Base-by-base conservation (phyloP, 2,329 filamentous ascomycete species). In the Penicillium palitans region DNA sequence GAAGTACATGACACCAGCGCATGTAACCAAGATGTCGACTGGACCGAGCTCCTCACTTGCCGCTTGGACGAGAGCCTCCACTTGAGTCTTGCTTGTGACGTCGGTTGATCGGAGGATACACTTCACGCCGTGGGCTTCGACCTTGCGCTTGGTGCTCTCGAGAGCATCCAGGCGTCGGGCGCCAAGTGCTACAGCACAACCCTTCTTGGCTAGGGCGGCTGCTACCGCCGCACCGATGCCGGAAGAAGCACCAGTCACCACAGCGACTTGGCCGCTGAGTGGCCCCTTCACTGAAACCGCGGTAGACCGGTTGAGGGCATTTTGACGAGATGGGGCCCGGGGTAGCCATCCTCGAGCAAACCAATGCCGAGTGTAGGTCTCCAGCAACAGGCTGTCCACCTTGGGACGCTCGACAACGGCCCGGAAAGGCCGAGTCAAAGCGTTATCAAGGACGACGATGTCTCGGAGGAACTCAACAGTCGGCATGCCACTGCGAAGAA, bases 1-100 rank as follows among this genome's bases (percentile, higher is more conserved):
- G 76, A 87, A 93, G 78, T 93, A 93, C 90, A 93, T 93, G 70
- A 93, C 90, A 37, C 90, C 90, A 0, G 90, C 90, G 68, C 89
- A 91, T 41, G 86, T 86, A 50, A 93, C 85, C n/a, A 93, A 82
- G 52, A 93, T 90, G 70, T 93, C 90, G 45, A 93, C 80, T 0
- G 87, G 84, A 0, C 90, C 90, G 0, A 93, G 85, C 65, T 87
- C 78, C 46, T 83, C 80, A 27, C 78, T 78, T 1, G 88, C 80
- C 0, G 83, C 79, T 3, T 76, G 74, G 60, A 93, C 79, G 4
- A 93, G 84, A 0, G 82, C 81, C 65, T 89, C 84, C 6, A 92
- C 88, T 66, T 92, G 82, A 5, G 75, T 73, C 60, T 80, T 83
- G 67, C 86, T 80, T 0, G 89, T 91, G 17, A 93, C 88, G 65